Evolutionary conservation across 176 grass and related monocot species (phyloP).

Genomic region (Avena insularis): DNA sequence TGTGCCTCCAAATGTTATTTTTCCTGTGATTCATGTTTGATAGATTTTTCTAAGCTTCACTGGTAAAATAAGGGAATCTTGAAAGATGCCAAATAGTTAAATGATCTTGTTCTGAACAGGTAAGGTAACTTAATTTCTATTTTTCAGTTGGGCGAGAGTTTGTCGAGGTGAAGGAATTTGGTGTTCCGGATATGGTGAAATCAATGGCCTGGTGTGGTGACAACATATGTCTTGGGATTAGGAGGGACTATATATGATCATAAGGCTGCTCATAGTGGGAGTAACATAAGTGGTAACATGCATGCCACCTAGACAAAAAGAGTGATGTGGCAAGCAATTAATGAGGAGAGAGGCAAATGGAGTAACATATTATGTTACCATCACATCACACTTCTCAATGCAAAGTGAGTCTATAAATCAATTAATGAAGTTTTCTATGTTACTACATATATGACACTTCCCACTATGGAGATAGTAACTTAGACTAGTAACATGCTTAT

Average conservation of each 20-base stretch:
- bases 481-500: no score
- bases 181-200: slow-evolving; percentile 76
- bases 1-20: background rate
- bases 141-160: slow-evolving; percentile 88
- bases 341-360: no score
- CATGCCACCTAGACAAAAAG: no score
- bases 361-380: no score
- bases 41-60: slow-evolving; percentile 38
- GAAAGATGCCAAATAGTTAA: slow-evolving; percentile 28
- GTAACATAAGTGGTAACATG: no score
- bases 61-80: slow-evolving; percentile 20
- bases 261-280: slow-evolving; percentile 8
- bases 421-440: no score
- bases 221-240: slow-evolving; percentile 93
- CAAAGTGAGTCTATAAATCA: no score
- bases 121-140: slow-evolving; percentile 17
- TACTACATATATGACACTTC: no score
- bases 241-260: slow-evolving; percentile 84
- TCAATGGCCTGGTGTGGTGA: slow-evolving; percentile 98
- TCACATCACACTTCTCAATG: no score
- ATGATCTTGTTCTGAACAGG: slow-evolving; percentile 36
- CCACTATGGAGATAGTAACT: no score
- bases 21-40: background rate
- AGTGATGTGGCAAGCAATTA: no score
- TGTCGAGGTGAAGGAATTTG: slow-evolving; percentile 95